Evolutionary conservation across 2,329 filamentous ascomycete species (phyloP).

Genomic region (Fusarium veterinarium): DNA sequence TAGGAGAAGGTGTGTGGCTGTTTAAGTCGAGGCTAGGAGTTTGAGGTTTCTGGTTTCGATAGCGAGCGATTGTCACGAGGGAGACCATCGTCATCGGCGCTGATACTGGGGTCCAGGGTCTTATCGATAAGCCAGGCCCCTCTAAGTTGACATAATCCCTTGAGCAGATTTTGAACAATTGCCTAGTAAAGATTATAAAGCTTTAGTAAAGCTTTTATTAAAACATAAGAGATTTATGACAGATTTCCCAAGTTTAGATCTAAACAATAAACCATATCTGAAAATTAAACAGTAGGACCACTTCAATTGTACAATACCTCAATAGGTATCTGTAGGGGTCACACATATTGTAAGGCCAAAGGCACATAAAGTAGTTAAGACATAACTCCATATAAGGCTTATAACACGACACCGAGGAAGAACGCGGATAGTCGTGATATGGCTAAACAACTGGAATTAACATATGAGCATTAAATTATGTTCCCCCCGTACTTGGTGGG

Average conservation of each 20-base stretch:
- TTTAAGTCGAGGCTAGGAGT: not conserved
- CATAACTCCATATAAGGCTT: not conserved
- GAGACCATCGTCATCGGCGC: slow-evolving; percentile 44
- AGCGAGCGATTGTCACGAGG: slow-evolving; percentile 42
- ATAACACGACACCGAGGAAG: not conserved
- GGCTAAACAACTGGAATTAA: accelerated
- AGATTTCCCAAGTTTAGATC: accelerated
- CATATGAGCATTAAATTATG: not conserved
- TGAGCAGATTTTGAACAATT: not conserved
- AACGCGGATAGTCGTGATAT: not conserved
- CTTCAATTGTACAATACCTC: not conserved
- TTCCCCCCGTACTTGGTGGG: not conserved
- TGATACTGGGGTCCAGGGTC: slow-evolving; percentile 24
- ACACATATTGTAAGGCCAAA: not conserved
- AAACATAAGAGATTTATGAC: accelerated
- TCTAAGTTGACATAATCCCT: slow-evolving; percentile 4
- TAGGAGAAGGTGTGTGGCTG: not conserved
- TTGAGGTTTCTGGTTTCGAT: not conserved
- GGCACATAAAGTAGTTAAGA: not conserved
- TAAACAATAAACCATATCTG: accelerated
- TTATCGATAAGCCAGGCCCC: slow-evolving; percentile 43
- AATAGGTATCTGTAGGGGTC: not conserved
- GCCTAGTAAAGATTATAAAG: not conserved
- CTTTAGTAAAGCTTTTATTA: no score
- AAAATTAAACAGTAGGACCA: accelerated